Conservation (phyloP, 176 grass and related monocot genomes). For the Oryza punctata region DNA sequence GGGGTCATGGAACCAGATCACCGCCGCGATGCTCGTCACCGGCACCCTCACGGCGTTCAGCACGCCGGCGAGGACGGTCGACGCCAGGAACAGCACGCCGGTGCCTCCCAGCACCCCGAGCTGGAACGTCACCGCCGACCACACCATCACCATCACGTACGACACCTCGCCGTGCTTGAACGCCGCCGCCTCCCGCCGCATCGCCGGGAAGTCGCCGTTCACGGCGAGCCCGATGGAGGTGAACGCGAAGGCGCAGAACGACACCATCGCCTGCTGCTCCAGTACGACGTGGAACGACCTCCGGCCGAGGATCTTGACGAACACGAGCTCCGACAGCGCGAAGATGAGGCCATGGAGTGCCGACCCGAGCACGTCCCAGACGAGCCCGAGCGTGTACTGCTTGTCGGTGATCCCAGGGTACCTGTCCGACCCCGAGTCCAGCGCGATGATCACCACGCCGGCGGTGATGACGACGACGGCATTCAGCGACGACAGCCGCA, state of each 20-base stretch:
- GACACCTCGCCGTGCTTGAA: slow-evolving; percentile 50
- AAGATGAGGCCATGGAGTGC: slow-evolving; percentile 94
- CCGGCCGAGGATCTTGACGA: slow-evolving; percentile 52
- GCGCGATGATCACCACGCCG: slow-evolving; percentile 66
- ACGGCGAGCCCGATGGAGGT: slow-evolving; percentile 59
- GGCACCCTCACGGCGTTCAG: slow-evolving; percentile 91
- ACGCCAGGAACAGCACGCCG: slow-evolving; percentile 77
- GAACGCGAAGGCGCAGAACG: slow-evolving; percentile 72
- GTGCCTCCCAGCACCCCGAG: slow-evolving; percentile 77
- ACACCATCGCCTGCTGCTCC: slow-evolving; percentile 92
- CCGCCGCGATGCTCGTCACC: slow-evolving; percentile 74
- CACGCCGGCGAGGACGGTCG: slow-evolving; percentile 86
- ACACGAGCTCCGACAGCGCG: slow-evolving; percentile 85
- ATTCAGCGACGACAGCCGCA: slow-evolving; percentile 62
- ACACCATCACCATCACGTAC: slow-evolving; percentile 67
- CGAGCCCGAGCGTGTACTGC: slow-evolving; percentile 71
- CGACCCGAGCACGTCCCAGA: slow-evolving; percentile 72
- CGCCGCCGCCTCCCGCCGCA: slow-evolving; percentile 54
- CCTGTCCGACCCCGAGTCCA: slow-evolving; percentile 76
- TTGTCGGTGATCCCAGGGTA: slow-evolving; percentile 53
- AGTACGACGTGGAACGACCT: slow-evolving; percentile 84
- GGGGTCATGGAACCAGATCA: slow-evolving; percentile 81
- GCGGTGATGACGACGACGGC: slow-evolving; percentile 72
- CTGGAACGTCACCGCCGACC: slow-evolving; percentile 81
- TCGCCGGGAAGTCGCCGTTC: slow-evolving; percentile 56